Evolutionary conservation across 257 asterid species (phyloP), one percentile per base, ranked within the genome.

Genomic region (Cynanchum wilfordii): DNA sequence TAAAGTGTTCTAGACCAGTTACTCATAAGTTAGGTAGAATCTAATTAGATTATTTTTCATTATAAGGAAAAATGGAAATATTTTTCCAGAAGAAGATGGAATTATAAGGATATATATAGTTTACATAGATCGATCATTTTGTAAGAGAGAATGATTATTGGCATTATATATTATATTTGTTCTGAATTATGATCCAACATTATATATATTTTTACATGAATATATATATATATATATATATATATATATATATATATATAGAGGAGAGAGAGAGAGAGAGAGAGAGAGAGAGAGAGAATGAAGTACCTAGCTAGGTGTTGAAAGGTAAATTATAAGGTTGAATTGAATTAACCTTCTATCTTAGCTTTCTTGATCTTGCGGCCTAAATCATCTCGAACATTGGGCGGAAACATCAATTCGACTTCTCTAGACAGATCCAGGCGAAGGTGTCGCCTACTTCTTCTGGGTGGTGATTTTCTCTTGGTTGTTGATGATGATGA

Each of bases 351-450:
- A 12, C 82, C 78, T 1, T 79, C 86, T 47, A 22, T 71, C 77
- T 92, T 80, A 49, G 83, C 75, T 81, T 75, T 87, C 85, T 89
- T 85, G 40, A 36, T 68, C 59, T 70, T 76, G 58, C 47, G 63
- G 73, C 71, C 81, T 45, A 55, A 68, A 22, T 45, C 89, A 1
- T 70, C 69, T 16, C 68, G 42, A 8, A 44, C 15, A 2, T 59
- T 9, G 12, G 83, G 72, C 50, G 69, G 79, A 76, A 79, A 81
- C 66, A 78, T 54, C 9, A 87, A 81, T 17, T 82, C 88, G 17
- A 86, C 77, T 68, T 79, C 91, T 29, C 58, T 24, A 1, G 85
- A 72, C 5, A 78, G 63, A 57, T 76, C 87, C 47, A 79, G 54
- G 5, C 67, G 82, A 38, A 79, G 78, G 44, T 71, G 71, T 66